Percentiles rank a stretch among this genome's conserved stretches.
phyloP scores from a whole-genome alignment of 176 grass and related monocot genomes.

The Alopecurus myosuroides region DNA sequence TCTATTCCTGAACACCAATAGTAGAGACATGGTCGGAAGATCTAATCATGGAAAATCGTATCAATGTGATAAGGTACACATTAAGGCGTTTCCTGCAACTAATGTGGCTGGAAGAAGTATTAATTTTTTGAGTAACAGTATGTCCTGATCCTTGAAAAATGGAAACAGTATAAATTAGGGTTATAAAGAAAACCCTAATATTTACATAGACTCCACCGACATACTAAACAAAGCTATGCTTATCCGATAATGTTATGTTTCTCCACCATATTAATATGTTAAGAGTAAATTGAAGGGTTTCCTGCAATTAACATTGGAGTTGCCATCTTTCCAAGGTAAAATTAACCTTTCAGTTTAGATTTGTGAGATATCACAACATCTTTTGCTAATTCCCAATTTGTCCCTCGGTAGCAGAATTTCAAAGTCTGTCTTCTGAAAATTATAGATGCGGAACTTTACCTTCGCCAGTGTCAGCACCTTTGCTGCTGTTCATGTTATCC shows the following conservation, averaged over 20 bases:
- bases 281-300: background rate
- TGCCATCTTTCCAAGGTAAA: background rate
- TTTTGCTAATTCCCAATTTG: background rate
- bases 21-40: background rate
- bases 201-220: background rate
- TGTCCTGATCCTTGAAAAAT: background rate
- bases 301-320: conserved; percentile 8
- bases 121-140: background rate
- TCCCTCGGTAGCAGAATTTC: conserved; percentile 23
- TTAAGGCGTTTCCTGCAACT: background rate
- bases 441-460: conserved; percentile 30
- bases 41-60: background rate
- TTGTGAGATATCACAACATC: background rate
- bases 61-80: background rate
- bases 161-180: background rate
- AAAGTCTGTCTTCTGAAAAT: conserved; percentile 9
- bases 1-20: background rate
- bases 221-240: background rate
- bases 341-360: background rate
- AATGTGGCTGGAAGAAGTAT: no score
- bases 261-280: background rate
- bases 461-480: conserved; percentile 20
- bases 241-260: background rate
- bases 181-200: background rate
- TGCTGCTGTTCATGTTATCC: background rate